Evolutionary conservation across 179 eudicot species (phyloP), one percentile per base, ranked within the genome.

Genomic region (Drosera spatulata): DNA sequence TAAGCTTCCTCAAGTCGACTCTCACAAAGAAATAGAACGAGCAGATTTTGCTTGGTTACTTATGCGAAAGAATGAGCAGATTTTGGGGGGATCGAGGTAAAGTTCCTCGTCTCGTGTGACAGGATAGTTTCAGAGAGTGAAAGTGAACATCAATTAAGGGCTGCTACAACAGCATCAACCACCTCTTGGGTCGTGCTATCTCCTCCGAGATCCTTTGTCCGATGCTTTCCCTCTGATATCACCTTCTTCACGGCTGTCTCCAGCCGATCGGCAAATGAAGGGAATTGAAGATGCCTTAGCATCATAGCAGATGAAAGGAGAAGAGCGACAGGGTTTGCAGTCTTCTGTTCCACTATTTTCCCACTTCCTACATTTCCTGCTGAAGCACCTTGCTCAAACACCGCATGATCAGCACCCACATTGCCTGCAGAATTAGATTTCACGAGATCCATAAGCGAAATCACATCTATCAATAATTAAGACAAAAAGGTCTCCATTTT

Each of bases 341-440:
- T 85, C 80, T 81, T 81, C 70, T 86, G 75, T 66, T 82, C 84
- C 55, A 91, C 63, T 58, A 91, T 37, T 91, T 91, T 57, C 98
- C 95, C 33, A 22, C 33, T 22, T 22, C 33, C 33, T 22, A 22
- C 33, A 22, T 22, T 22, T 22, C 33, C 33, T 51, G 98, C 96
- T 14, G 98, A 91, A 37, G 98, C 98, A 22, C 96, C 98, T 84
- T 91, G 98, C 86, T 91, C 96, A 40, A 91, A 91, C 41, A 91
- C 69, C 42, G 96, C 96, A 72, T 84, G 80, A 55, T 88, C 96
- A 41, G 88, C 81, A 51, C 98, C 95, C 10, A 91, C 90, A 46
- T 91, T 91, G 15, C 98, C 97, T 91, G 80, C 10, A 64, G 44
- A 4, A 55, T 38, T 22, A 22, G 33, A 22, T 22, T 22, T 22